These are phyloP conservation scores for Lactarius psammicola DNA, from an alignment of 768 basidiomycete species.

Conservation along the genomic window DNA sequence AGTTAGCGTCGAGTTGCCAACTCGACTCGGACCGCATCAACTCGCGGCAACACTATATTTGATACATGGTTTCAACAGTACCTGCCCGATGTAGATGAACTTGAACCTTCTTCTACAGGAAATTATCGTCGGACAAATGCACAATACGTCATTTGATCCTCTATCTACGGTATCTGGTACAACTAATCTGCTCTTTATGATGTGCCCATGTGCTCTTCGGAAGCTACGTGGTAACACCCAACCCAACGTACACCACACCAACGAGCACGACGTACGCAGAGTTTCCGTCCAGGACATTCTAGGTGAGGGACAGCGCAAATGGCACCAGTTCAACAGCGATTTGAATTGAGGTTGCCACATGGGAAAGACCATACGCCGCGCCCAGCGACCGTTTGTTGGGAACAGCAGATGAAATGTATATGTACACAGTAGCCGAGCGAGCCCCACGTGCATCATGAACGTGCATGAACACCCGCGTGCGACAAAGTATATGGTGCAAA, in stretches of 20 bases:
- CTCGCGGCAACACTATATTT: too few relatives aligned
- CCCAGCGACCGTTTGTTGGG: slow-evolving; percentile 65
- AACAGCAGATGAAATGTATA: slow-evolving; percentile 61
- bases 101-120: too few relatives aligned
- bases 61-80: too few relatives aligned
- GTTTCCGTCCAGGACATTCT: slow-evolving; percentile 25
- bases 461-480: background rate
- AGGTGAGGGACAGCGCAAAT: slow-evolving; percentile 57
- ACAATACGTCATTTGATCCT: too few relatives aligned
- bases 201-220: background rate
- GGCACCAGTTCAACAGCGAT: slow-evolving; percentile 54
- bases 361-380: slow-evolving; percentile 56
- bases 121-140: too few relatives aligned
- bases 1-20: too few relatives aligned
- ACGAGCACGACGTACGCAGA: background rate
- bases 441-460: slow-evolving; percentile 23
- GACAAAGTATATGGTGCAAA: background rate
- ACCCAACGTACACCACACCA: background rate
- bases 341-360: slow-evolving; percentile 40
- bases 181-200: background rate
- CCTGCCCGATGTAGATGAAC: too few relatives aligned
- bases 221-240: background rate
- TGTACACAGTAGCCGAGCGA: slow-evolving; percentile 59
- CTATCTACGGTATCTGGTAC: background rate
- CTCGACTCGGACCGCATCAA: too few relatives aligned